Conservation (phyloP, 2,329 filamentous ascomycete genomes). For the Tolypocladium tundrense region DNA sequence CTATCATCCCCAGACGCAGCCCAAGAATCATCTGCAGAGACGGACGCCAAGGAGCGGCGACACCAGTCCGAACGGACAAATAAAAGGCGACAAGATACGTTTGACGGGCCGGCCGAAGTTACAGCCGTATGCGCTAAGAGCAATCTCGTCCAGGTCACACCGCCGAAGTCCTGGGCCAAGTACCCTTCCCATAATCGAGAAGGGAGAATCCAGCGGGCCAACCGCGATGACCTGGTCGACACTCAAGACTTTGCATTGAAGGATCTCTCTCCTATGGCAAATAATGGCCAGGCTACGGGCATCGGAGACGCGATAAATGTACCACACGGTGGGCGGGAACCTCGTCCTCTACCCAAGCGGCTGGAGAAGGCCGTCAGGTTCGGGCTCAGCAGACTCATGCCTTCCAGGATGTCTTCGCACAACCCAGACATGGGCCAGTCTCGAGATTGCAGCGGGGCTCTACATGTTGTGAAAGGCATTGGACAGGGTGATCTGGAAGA, state of each 20-base stretch:
- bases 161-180: conserved; percentile 22
- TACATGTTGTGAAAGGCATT: neutral
- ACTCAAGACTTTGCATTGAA: neutral
- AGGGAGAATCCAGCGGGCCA: conserved; percentile 10
- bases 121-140: neutral
- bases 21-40: neutral
- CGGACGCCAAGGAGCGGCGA: neutral
- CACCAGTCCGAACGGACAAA: neutral
- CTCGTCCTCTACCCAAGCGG: conserved; percentile 17
- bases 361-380: conserved; percentile 17
- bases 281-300: neutral
- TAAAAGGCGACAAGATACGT: neutral
- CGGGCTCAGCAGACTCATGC: conserved; percentile 5
- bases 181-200: conserved; percentile 20
- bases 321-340: neutral
- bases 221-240: neutral
- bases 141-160: conserved; percentile 5
- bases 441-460: neutral
- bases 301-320: conserved; percentile 2
- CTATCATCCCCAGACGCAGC: neutral
- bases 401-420: conserved; percentile 1
- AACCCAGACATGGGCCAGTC: neutral
- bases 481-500: neutral
- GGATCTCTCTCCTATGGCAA: neutral
- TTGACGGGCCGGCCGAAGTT: neutral